Evolutionary conservation across 345 rosid genomes (phyloP).

Genomic region (Streptanthus diversifolius): DNA sequence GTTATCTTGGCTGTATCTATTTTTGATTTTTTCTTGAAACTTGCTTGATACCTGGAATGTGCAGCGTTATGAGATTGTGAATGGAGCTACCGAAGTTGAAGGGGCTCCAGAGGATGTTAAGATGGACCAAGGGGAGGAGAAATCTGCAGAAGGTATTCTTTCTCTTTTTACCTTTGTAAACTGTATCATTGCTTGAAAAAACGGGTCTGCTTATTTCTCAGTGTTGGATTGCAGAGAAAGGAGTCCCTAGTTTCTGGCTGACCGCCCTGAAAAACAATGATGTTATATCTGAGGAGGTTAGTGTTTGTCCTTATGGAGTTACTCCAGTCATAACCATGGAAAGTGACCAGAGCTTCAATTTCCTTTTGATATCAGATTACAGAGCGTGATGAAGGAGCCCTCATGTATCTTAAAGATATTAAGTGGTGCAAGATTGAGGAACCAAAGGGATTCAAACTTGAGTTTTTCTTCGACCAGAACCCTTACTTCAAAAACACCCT

Average conservation of each 20-base stretch:
- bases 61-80: conserved; percentile 87
- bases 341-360: not conserved
- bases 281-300: conserved; percentile 46
- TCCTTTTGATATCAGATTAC: conserved; percentile 46
- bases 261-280: conserved; percentile 90
- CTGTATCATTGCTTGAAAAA: not conserved
- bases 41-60: conserved; percentile 17
- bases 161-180: not conserved
- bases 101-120: conserved; percentile 48
- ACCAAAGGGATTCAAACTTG: conserved; percentile 88
- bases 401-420: conserved; percentile 68
- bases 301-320: not conserved
- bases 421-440: conserved; percentile 76
- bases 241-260: conserved; percentile 95
- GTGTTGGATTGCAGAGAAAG: conserved; percentile 58
- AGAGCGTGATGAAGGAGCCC: conserved; percentile 86
- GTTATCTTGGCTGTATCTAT: not conserved
- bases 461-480: conserved; percentile 62
- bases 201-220: not conserved
- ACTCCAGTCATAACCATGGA: not conserved
- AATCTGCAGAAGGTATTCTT: conserved; percentile 52
- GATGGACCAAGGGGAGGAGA: conserved; percentile 54
- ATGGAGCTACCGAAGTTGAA: conserved; percentile 64
- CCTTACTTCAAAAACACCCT: conserved; percentile 75
- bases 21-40: not conserved